Percentiles rank a stretch among this genome's conserved stretches.
These are phyloP conservation scores for Cyanodermella asteris DNA, from an alignment of 2,329 filamentous ascomycete species.

Conservation along the genomic window DNA sequence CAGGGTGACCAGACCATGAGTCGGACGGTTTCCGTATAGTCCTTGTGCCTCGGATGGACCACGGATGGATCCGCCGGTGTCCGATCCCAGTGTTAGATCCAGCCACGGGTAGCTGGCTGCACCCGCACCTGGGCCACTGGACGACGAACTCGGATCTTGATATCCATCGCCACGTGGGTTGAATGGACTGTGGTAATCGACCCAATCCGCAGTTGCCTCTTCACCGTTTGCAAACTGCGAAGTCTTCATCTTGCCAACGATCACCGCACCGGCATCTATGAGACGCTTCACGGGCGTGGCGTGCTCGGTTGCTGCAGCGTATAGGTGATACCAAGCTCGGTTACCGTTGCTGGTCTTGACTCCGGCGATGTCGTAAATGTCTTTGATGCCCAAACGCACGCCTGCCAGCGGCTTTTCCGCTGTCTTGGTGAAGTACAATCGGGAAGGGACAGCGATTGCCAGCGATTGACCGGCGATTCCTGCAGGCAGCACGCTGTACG, in stretches of 20 bases:
- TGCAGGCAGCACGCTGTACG: slow-evolving; percentile 5
- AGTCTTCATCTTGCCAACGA: slow-evolving; percentile 17
- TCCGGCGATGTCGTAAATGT: slow-evolving; percentile 8
- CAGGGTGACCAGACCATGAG: slow-evolving; percentile 5
- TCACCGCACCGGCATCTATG: slow-evolving; percentile 34
- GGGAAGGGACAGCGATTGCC: slow-evolving; percentile 7
- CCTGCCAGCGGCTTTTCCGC: slow-evolving; percentile 6
- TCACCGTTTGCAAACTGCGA: slow-evolving; percentile 16
- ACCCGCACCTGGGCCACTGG: slow-evolving; percentile 10
- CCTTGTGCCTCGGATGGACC: slow-evolving; percentile 11
- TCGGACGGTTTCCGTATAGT: slow-evolving; percentile 12
- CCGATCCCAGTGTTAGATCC: slow-evolving; percentile 11
- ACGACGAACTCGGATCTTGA: slow-evolving; percentile 12
- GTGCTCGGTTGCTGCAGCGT: slow-evolving; percentile 16
- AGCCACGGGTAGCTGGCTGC: slow-evolving; percentile 16
- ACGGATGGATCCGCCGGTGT: slow-evolving; percentile 14
- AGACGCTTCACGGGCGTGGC: slow-evolving; percentile 31
- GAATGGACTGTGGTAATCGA: slow-evolving; percentile 17
- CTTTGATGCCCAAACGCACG: slow-evolving; percentile 7
- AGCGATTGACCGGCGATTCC: slow-evolving; percentile 5
- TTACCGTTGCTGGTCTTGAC: slow-evolving; percentile 7
- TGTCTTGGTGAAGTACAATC: slow-evolving; percentile 7
- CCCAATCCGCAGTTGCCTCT: slow-evolving; percentile 9
- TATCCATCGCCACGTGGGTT: slow-evolving; percentile 18
- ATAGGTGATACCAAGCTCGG: slow-evolving; percentile 13